Evolutionary conservation across 805 yeast genomes (phyloP), one percentile per base, ranked within the genome.

Genomic region (Isabelozyma gotoi): DNA sequence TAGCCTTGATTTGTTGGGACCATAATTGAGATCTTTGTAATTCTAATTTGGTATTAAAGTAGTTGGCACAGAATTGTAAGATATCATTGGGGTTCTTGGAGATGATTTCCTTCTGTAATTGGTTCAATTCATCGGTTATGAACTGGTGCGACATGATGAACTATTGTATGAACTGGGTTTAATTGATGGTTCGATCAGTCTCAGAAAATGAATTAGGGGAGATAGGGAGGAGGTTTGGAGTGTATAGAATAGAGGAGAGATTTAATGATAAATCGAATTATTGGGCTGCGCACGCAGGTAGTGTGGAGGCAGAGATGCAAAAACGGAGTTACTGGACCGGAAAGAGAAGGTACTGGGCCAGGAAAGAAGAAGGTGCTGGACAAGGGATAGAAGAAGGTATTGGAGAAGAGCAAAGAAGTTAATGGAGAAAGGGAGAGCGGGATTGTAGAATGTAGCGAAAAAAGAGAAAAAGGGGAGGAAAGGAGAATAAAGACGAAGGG

Each of bases 61-160:
- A 84, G 62, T 82, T 78, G 43, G 87, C 84, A 55, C 91, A 84
- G 65, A 85, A 87, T 57, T 86, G 90, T 45, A 87, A 60, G 10
- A 86, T 68, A 56, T 86, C 92, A 11, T 70, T 57, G 1, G 96
- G 95, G 52, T 82, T 78, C 49, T 71, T 67, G 33, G 68, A 55
- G 38, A 57, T 50, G 41, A 71, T 62, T 56, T 82, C 85, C 56
- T 73, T 76, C 60, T 82, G 84, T 59, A 85, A 80, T 48, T 74
- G 80, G 53, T 77, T 76, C 60, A 85, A 72, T 62, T 84, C 91
- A 43, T 76, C 77, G 16, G 57, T 55, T 18, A 48, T 40, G 42
- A 48, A 47, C 36, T 43, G 51, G 27, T 46, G 38, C 14, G 45
- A 36, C 45, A 42, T 42, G 38, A 36, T 24, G 7, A 16, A 24